Base-by-base conservation (phyloP, 306 rosid genomes). In the Ochetophila trinervis region DNA sequence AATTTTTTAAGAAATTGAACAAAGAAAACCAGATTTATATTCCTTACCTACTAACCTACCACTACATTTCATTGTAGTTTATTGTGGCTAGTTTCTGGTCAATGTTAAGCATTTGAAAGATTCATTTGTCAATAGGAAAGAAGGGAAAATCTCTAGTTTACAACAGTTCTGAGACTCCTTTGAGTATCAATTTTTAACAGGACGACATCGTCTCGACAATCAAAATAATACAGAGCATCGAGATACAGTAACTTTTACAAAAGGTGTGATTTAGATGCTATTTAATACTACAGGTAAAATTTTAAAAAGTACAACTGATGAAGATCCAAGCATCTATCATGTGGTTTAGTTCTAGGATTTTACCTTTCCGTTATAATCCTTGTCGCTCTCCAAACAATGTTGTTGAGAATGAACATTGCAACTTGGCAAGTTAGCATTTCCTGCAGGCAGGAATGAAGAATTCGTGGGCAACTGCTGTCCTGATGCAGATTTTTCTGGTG, bases 331-430 rank as follows among this genome's bases (percentile, higher is more conserved):
- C 32, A 27, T 4, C n/a, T 4, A 27, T 27, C 18, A 50, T 50
- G 54, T 7, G 2, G 21, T 22, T 20, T 44, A 5, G 27, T 35
- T 65, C 65, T 70, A 76, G 22, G 57, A 88, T 68, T 70, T 85
- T 65, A 89, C 83, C 85, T 75, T 65, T 71, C 78, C 77, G 58
- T 66, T 79, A 72, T 80, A 73, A 58, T 80, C 82, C 73, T 79
- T 85, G 30, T 66, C 76, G 69, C 70, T 63, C 72, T 85, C 83
- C 57, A 83, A 61, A 64, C 82, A 69, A 23, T 71, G 79, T 32
- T 79, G 75, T 59, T 74, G 76, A 20, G 91, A 74, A 80, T 74
- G 84, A 64, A 80, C 85, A 17, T 82, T 54, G 50, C 73, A 84
- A 75, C 79, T 74, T 8, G 78, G 84, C 56, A 78, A 21, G 60